Evolutionary conservation across 768 basidiomycete genomes (phyloP).

Genomic region (Rhizopogon roseolus): DNA sequence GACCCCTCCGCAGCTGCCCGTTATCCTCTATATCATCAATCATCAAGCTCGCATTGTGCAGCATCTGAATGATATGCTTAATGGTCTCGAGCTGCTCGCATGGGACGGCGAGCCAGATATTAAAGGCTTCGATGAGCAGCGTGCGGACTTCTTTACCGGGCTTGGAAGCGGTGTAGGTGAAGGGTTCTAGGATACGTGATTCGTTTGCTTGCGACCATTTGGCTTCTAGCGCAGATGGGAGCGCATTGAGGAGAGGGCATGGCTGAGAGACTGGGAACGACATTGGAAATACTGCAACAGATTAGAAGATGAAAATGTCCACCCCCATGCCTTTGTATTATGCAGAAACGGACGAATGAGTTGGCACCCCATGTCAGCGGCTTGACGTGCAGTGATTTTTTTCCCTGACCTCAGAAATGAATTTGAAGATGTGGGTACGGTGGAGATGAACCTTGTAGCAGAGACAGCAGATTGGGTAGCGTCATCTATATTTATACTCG

Average conservation of each 20-base stretch:
- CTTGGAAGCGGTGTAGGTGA: conserved; percentile 72
- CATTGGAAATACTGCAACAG: neutral
- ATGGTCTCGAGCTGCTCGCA: conserved; percentile 66
- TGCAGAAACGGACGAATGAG: too few relatives aligned
- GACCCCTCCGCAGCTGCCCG: conserved; percentile 79
- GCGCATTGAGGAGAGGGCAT: neutral
- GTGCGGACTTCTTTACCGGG: conserved; percentile 93
- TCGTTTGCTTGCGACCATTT: conserved; percentile 33
- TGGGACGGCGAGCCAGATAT: conserved; percentile 85
- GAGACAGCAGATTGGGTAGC: too few relatives aligned
- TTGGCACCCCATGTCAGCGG: too few relatives aligned
- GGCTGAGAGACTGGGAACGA: neutral
- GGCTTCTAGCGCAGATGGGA: neutral
- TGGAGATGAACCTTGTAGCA: too few relatives aligned
- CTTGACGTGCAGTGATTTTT: too few relatives aligned
- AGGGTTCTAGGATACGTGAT: conserved; percentile 71
- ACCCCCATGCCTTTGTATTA: too few relatives aligned
- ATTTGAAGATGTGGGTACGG: too few relatives aligned
- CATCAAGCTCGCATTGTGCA: conserved; percentile 93
- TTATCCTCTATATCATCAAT: conserved; percentile 95
- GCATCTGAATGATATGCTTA: conserved; percentile 81
- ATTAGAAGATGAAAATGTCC: too few relatives aligned
- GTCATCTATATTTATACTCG: too few relatives aligned
- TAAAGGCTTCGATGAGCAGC: conserved; percentile 89
- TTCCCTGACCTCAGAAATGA: too few relatives aligned